Percentiles rank a stretch among this genome's conserved stretches.
Evolutionary conservation across 1,284 basidiomycete genomes (phyloP).

Genomic region (Tilletia caries): DNA sequence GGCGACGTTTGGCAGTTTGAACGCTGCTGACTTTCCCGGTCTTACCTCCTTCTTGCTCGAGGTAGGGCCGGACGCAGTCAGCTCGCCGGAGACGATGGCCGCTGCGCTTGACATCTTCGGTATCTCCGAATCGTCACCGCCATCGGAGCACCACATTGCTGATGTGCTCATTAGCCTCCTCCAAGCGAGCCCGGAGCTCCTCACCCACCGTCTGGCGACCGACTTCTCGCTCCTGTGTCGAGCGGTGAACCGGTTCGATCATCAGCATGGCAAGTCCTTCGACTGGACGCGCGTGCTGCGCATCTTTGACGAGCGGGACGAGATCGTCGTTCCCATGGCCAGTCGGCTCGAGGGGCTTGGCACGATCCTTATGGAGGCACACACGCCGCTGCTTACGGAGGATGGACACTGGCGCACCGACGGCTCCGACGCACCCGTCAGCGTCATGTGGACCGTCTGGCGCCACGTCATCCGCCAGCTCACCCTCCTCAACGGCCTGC

Average conservation of each 20-base stretch:
- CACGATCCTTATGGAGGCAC: conserved; percentile 51
- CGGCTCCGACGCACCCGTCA: conserved; percentile 1
- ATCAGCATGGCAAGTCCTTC: conserved; percentile 17
- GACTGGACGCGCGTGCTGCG: conserved; percentile 54
- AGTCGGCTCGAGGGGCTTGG: conserved; percentile 42
- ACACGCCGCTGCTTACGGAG: conserved; percentile 20
- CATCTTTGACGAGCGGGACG: conserved; percentile 55
- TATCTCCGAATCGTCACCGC: conserved; percentile 28
- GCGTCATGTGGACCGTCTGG: conserved; percentile 59
- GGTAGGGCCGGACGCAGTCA: conserved; percentile 7
- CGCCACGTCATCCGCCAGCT: conserved; percentile 80
- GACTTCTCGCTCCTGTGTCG: conserved; percentile 32
- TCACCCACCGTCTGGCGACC: conserved; percentile 31
- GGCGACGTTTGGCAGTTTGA: background rate
- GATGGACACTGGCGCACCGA: conserved; percentile 16
- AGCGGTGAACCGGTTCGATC: conserved; percentile 23
- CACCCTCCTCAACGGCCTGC: conserved; percentile 77
- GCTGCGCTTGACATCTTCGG: conserved; percentile 32
- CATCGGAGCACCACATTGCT: conserved; percentile 35
- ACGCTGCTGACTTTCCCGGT: background rate
- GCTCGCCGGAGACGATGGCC: background rate
- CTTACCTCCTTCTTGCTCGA: conserved; percentile 6
- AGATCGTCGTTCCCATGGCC: conserved; percentile 54
- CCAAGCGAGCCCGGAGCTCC: conserved; percentile 27
- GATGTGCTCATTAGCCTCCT: conserved; percentile 45